Conservation (phyloP, 2,329 filamentous ascomycete genomes). For the Claviceps sp. region DNA sequence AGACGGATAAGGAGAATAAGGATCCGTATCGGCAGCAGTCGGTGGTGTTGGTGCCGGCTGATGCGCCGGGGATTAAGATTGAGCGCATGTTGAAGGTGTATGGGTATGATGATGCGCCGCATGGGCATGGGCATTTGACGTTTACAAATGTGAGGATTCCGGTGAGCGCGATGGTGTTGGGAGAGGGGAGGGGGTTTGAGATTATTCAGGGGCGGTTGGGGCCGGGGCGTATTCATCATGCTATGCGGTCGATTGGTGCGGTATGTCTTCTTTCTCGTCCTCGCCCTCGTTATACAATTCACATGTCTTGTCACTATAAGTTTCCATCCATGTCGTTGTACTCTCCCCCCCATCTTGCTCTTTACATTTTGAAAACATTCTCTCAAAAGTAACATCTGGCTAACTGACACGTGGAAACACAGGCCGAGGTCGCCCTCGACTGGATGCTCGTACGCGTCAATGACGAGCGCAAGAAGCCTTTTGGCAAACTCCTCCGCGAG, state of each 20-base stretch:
- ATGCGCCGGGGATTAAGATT: slow-evolving; percentile 75
- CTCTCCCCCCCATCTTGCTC: no score
- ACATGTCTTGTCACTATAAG: no score
- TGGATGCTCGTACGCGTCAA: slow-evolving; percentile 93
- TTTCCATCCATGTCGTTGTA: neutral
- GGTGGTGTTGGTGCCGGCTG: slow-evolving; percentile 74
- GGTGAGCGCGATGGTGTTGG: slow-evolving; percentile 70
- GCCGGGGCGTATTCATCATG: slow-evolving; percentile 92
- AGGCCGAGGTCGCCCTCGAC: slow-evolving; percentile 80
- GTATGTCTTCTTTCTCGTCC: slow-evolving; percentile 26
- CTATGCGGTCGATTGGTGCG: slow-evolving; percentile 87
- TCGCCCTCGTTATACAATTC: neutral
- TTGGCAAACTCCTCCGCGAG: slow-evolving; percentile 72
- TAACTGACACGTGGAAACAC: neutral
- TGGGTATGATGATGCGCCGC: slow-evolving; percentile 95
- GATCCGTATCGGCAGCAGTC: slow-evolving; percentile 85
- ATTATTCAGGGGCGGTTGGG: slow-evolving; percentile 96
- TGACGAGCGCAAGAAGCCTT: slow-evolving; percentile 79
- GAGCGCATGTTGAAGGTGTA: slow-evolving; percentile 89
- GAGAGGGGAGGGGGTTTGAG: slow-evolving; percentile 89
- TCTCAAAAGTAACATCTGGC: neutral
- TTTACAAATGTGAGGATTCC: slow-evolving; percentile 89
- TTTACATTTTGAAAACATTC: no score
- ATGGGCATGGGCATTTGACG: slow-evolving; percentile 85
- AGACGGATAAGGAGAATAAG: slow-evolving; percentile 62